These are phyloP conservation scores for Fraxinus pennsylvanica DNA, from an alignment of 257 asterid genomes.

Conservation along the genomic window DNA sequence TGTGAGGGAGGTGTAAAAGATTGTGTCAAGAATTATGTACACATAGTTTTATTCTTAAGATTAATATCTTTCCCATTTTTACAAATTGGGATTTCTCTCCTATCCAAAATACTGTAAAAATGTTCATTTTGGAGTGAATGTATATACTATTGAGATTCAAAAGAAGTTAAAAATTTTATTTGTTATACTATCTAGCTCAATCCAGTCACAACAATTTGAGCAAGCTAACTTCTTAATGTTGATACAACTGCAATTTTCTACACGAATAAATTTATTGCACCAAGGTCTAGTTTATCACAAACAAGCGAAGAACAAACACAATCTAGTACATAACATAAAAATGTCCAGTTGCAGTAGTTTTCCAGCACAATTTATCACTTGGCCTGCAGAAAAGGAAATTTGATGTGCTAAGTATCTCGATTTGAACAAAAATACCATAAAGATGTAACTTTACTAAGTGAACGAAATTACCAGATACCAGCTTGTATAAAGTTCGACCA, in stretches of 20 bases:
- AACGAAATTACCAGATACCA: conserved; percentile 39
- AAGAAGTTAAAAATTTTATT: too few species aligned
- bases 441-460: background rate
- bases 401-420: background rate
- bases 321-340: background rate
- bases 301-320: background rate
- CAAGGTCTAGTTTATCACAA: background rate
- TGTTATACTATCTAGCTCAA: background rate
- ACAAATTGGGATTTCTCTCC: background rate
- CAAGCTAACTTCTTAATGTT: background rate
- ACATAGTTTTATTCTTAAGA: too few species aligned
- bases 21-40: too few species aligned
- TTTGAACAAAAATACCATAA: background rate
- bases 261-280: background rate
- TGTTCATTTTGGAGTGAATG: background rate
- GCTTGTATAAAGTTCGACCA: conserved; percentile 36
- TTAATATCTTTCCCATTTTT: background rate
- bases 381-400: conserved; percentile 9
- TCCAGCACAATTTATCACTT: conserved; percentile 14
- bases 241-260: background rate
- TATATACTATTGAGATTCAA: background rate
- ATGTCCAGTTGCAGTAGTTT: background rate
- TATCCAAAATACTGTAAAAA: background rate
- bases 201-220: background rate
- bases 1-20: too few species aligned